Base-by-base conservation (phyloP, 1,139 yeast genomes). In the Candida freyschussii region DNA sequence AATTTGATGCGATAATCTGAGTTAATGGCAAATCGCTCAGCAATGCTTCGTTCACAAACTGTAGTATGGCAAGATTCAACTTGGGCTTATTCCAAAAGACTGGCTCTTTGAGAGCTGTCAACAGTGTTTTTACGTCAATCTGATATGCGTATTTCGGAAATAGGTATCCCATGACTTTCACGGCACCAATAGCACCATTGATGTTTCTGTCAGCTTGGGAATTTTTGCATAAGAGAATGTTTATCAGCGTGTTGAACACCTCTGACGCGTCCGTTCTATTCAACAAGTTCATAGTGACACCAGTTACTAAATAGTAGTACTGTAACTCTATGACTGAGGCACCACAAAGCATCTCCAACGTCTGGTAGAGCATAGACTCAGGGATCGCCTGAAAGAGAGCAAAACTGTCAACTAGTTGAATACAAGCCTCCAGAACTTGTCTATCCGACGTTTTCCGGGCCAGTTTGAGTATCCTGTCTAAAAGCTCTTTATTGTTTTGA, bases 371-470 rank as follows among this genome's bases (percentile, higher is more conserved):
- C 22, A 59, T 52, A 2, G 57, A 49, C 7, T 56, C 41, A 0
- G 84, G 82, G 3, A 78, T 51, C 17, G 56, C 50, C 1, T 80
- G 78, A 41, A 63, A 70, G 1, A 67, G 50, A 30, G 72, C 59
- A 4, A 72, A 58, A 0, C 74, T 56, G 30, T 70, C 69, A 14
- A 79, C 47, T 8, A 75, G 43, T 3, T 60, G 62, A n/a, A 77
- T 49, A 23, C 74, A 62, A 7, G 62, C 50, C n/a, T 55, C 50
- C 13, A 75, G 47, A 9, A 76, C 66, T 0, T 49, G 44, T 7
- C 48, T 47, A 26, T 67, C 64, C 0, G 71, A 56, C 1, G 83
- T 69, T 14, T 54, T 57, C 11, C 60, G 53, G 8, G 77, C 68
- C 6, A 75, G 55, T 6, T 59, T 57, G 2, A 70, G 58, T 1